Conservation (phyloP, 1,284 basidiomycete genomes). For the Microbotryum violaceum region DNA sequence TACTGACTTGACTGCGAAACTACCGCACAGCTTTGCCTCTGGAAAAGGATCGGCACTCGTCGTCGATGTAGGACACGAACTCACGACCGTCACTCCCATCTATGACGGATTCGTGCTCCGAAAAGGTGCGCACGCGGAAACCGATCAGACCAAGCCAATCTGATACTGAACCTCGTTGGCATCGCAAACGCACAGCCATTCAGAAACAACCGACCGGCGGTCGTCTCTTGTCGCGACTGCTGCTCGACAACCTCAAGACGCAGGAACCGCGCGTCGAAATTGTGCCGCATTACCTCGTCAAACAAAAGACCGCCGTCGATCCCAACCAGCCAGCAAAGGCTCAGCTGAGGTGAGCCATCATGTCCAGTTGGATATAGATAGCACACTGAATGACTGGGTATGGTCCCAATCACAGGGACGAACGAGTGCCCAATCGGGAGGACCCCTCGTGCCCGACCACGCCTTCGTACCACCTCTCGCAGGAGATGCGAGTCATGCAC, state of each 20-base stretch:
- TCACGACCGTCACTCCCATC: constrained; percentile 85
- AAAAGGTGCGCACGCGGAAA: constrained; percentile 57
- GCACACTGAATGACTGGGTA: background rate
- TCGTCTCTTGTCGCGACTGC: constrained; percentile 32
- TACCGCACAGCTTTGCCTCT: constrained; percentile 67
- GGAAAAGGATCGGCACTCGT: constrained; percentile 94
- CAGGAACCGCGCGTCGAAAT: constrained; percentile 41
- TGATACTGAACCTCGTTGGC: background rate
- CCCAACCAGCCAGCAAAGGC: constrained; percentile 49
- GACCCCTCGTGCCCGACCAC: constrained; percentile 19
- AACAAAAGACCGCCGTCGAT: constrained; percentile 59
- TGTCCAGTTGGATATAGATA: background rate
- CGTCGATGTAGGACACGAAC: constrained; percentile 83
- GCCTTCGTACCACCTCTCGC: constrained; percentile 37
- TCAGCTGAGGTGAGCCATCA: constrained; percentile 11
- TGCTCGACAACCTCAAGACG: constrained; percentile 36
- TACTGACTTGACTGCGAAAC: background rate
- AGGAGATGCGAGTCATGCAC: constrained; percentile 77
- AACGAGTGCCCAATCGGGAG: constrained; percentile 38
- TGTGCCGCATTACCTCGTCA: constrained; percentile 77
- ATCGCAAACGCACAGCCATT: constrained; percentile 25
- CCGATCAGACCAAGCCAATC: background rate
- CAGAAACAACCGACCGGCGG: constrained; percentile 37
- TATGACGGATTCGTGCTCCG: constrained; percentile 96
- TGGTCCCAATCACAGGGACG: constrained; percentile 59